Evolutionary conservation across 805 yeast species (phyloP).

Genomic region (Nakazawaea ambrosiae): DNA sequence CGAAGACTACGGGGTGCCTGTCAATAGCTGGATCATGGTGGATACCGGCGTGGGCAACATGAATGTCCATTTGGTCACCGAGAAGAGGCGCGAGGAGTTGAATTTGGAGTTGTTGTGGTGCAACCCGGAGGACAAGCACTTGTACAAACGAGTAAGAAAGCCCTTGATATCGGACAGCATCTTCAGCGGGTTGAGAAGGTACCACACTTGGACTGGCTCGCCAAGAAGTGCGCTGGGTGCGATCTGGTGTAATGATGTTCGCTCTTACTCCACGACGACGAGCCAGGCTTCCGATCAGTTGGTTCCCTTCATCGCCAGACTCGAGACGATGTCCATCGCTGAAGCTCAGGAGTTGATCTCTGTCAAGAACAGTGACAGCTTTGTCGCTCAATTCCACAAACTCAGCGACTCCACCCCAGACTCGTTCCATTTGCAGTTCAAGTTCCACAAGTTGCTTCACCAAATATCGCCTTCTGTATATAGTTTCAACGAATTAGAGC

Average conservation of each 20-base stretch:
- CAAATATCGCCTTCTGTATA: constrained; percentile 20
- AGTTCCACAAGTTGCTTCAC: constrained; percentile 24
- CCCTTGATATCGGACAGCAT: constrained; percentile 28
- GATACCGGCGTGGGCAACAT: constrained; percentile 60
- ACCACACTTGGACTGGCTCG: constrained; percentile 28
- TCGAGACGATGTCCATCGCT: background rate
- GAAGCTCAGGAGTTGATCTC: background rate
- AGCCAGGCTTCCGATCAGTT: background rate
- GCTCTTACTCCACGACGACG: constrained; percentile 1
- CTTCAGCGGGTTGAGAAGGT: constrained; percentile 37
- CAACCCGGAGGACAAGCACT: constrained; percentile 29
- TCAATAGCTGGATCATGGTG: constrained; percentile 80
- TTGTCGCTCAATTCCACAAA: background rate
- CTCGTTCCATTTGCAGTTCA: constrained; percentile 16
- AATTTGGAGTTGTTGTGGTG: constrained; percentile 70
- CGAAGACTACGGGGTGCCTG: constrained; percentile 46
- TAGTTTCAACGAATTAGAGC: constrained; percentile 20
- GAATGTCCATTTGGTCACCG: constrained; percentile 66
- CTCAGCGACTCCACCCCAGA: background rate
- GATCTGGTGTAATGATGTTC: background rate
- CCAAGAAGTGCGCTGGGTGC: background rate
- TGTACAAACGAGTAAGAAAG: constrained; percentile 16
- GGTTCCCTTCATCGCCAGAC: no score
- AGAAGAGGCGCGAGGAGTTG: constrained; percentile 57
- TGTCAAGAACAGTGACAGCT: background rate